A percentile compares a stretch with the other conserved stretches of the same genome.
These are phyloP conservation scores for Elsinoe perseae DNA, from an alignment of 2,329 filamentous ascomycete genomes.

Conservation along the genomic window DNA sequence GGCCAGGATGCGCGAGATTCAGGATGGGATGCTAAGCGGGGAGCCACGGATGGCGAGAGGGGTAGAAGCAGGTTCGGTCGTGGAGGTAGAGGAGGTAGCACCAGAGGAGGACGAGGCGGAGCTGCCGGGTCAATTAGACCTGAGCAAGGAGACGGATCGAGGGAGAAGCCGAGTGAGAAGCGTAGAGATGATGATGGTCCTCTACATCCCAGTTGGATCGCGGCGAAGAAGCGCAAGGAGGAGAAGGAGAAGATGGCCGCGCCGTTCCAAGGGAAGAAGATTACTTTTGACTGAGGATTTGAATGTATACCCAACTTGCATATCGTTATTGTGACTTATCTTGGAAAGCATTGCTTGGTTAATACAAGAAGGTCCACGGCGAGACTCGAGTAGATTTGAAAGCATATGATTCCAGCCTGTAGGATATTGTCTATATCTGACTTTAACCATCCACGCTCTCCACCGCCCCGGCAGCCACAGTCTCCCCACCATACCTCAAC, in stretches of 20 bases:
- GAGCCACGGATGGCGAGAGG: conserved; percentile 34
- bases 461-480: conserved; percentile 78
- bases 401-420: background rate
- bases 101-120: conserved; percentile 9
- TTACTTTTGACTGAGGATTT: conserved; percentile 49
- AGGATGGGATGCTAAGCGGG: conserved; percentile 53
- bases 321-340: too few relatives aligned
- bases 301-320: background rate
- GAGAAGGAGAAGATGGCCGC: conserved; percentile 37
- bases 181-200: conserved; percentile 43
- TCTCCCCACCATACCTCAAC: conserved; percentile 69
- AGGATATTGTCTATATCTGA: background rate
- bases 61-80: conserved; percentile 9
- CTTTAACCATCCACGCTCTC: conserved; percentile 38
- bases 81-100: conserved; percentile 13
- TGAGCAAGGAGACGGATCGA: background rate
- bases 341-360: too few relatives aligned
- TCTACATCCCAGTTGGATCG: conserved; percentile 59
- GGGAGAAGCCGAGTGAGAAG: conserved; percentile 20
- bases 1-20: conserved; percentile 26
- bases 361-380: too few relatives aligned
- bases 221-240: conserved; percentile 53
- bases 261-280: conserved; percentile 54
- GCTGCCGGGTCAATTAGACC: background rate
- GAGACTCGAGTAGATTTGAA: too few relatives aligned